Percentiles rank a stretch among this genome's conserved stretches.
phyloP scores from a whole-genome alignment of 495 filamentous ascomycete genomes.

The Aspergillus olivimuriae region DNA sequence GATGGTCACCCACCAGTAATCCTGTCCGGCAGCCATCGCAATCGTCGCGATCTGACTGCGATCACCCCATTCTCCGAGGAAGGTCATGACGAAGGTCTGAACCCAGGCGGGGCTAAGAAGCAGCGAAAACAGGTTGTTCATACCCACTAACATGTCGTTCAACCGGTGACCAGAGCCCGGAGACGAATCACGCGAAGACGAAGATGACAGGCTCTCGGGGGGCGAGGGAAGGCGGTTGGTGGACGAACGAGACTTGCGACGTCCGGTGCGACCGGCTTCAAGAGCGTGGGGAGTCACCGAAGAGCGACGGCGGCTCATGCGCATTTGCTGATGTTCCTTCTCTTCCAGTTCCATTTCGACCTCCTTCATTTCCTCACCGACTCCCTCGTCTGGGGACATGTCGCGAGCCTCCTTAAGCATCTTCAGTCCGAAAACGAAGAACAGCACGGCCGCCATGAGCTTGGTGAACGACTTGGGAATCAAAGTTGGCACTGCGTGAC shows the following conservation, averaged over 20 bases:
- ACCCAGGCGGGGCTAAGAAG: conserved; percentile 95
- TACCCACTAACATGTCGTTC: conserved; percentile 46
- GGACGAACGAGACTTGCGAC: conserved; percentile 40
- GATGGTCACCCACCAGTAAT: conserved; percentile 97
- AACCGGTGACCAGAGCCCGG: conserved; percentile 37
- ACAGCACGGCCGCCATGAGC: conserved; percentile 75
- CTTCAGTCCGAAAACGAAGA: conserved; percentile 81
- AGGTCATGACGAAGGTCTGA: conserved; percentile 98
- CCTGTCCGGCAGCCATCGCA: conserved; percentile 96
- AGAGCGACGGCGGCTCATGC: conserved; percentile 45
- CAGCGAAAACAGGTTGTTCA: conserved; percentile 82
- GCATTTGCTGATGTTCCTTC: conserved; percentile 67
- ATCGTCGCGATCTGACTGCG: conserved; percentile 97
- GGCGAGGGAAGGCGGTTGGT: conserved; percentile 47
- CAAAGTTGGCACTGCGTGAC: conserved; percentile 85
- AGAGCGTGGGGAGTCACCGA: conserved; percentile 46
- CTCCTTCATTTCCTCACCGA: conserved; percentile 92
- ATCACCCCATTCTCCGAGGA: conserved; percentile 97
- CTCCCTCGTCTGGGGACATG: conserved; percentile 83
- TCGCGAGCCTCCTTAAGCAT: conserved; percentile 81
- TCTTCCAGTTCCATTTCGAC: conserved; percentile 93
- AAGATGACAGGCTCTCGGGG: conserved; percentile 48
- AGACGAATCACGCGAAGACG: conserved; percentile 52
- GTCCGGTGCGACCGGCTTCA: conserved; percentile 41
- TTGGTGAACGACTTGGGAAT: conserved; percentile 85